Evolutionary conservation across 805 yeast species (phyloP).

Genomic region (Zygosaccharomyces rouxii): DNA sequence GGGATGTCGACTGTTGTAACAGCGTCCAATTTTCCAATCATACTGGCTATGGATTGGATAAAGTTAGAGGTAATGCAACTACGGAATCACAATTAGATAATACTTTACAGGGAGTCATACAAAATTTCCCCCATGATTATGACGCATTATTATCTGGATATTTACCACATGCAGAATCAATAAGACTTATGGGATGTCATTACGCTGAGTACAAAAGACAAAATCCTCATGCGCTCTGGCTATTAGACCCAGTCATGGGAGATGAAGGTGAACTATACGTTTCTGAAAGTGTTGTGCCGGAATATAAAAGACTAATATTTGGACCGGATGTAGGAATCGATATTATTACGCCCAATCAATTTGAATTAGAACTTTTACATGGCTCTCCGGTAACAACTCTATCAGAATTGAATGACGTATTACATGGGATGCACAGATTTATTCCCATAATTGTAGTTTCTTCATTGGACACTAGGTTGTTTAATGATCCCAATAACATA

Average conservation of each 20-base stretch:
- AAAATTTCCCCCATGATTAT: slow-evolving; percentile 46
- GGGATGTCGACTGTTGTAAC: slow-evolving; percentile 90
- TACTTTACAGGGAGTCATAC: slow-evolving; percentile 48
- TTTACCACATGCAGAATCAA: slow-evolving; percentile 56
- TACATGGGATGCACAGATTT: slow-evolving; percentile 39
- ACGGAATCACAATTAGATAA: slow-evolving; percentile 46
- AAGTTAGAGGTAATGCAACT: slow-evolving; percentile 48
- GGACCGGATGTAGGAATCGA: slow-evolving; percentile 43
- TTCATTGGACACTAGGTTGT: slow-evolving; percentile 40
- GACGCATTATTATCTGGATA: slow-evolving; percentile 77
- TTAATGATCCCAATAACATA: slow-evolving; percentile 30
- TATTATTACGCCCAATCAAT: slow-evolving; percentile 67
- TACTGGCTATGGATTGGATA: slow-evolving; percentile 77
- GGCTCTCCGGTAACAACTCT: slow-evolving; percentile 41
- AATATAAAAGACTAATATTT: slow-evolving; percentile 42
- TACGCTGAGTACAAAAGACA: slow-evolving; percentile 33
- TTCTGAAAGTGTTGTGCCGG: slow-evolving; percentile 47
- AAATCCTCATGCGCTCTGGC: slow-evolving; percentile 43
- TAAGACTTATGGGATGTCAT: slow-evolving; percentile 47
- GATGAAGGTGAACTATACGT: slow-evolving; percentile 85
- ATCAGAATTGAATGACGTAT: slow-evolving; percentile 37
- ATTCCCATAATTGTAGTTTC: slow-evolving; percentile 54
- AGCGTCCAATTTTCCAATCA: slow-evolving; percentile 89
- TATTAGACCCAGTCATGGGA: slow-evolving; percentile 89
- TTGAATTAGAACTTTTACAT: slow-evolving; percentile 61